These are phyloP conservation scores for Xerocomellus amylosporus DNA, from an alignment of 768 basidiomycete species.

Conservation along the genomic window DNA sequence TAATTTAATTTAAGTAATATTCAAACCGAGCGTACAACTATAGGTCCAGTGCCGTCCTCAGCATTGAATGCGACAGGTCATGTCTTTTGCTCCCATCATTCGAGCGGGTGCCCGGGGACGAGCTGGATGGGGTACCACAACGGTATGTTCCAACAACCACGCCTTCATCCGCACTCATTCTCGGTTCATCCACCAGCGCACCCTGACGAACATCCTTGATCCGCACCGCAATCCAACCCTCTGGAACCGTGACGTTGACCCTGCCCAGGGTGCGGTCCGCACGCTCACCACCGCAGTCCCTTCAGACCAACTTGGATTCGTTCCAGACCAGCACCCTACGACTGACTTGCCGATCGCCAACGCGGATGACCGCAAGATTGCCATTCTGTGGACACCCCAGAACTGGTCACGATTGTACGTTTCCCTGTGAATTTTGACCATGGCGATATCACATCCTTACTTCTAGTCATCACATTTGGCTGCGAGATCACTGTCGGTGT, in stretches of 20 bases:
- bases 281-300: constrained; percentile 9
- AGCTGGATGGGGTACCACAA: background rate
- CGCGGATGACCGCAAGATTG: constrained; percentile 57
- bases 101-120: background rate
- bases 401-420: constrained; percentile 78
- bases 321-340: constrained; percentile 10
- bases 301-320: constrained; percentile 29
- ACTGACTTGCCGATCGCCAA: constrained; percentile 50
- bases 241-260: background rate
- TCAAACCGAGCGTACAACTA: too few species aligned
- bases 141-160: background rate
- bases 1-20: too few species aligned
- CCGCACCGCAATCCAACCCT: background rate
- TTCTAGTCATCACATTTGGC: constrained; percentile 83
- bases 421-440: background rate
- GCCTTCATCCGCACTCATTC: background rate
- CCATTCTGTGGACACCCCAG: constrained; percentile 69
- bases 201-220: background rate
- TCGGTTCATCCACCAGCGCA: background rate
- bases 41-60: too few species aligned
- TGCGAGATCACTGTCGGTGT: constrained; percentile 92
- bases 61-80: background rate
- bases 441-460: background rate
- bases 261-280: constrained; percentile 1
- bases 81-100: constrained; percentile 4